Evolutionary conservation across 164 flowering plant species (phyloP).

Genomic region (Berberis thunbergii): DNA sequence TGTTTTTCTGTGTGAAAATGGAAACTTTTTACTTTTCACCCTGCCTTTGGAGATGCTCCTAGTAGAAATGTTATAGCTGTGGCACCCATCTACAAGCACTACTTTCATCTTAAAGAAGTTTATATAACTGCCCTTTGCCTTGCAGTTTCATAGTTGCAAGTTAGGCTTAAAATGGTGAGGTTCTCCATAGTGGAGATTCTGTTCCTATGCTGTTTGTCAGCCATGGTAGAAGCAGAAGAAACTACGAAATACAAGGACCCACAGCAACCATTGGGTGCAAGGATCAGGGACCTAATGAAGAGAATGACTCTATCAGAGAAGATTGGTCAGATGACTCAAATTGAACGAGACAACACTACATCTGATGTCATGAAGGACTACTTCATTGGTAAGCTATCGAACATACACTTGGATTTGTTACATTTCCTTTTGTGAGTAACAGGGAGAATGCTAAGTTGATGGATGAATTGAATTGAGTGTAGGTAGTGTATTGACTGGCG

Average conservation of each 20-base stretch:
- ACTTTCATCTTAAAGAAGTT: not conserved
- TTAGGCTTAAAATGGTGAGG: not conserved
- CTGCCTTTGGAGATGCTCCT: too few relatives aligned
- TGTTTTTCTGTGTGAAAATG: too few relatives aligned
- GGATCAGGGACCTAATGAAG: conserved; percentile 38
- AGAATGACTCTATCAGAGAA: conserved; percentile 67
- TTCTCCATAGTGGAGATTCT: conserved; percentile 14
- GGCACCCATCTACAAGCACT: not conserved
- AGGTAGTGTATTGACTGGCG: conserved; percentile 80
- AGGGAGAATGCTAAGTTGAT: not conserved
- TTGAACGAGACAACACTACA: conserved; percentile 41
- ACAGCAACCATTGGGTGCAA: conserved; percentile 26
- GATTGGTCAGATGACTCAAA: conserved; percentile 72
- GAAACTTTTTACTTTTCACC: too few relatives aligned
- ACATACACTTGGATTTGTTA: not conserved
- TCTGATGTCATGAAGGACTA: conserved; percentile 41
- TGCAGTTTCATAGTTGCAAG: not conserved
- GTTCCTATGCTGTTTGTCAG: conserved; percentile 16
- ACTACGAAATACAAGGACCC: conserved; percentile 53
- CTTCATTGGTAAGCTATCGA: conserved; percentile 43
- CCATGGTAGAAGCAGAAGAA: conserved; percentile 18
- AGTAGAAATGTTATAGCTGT: too few relatives aligned
- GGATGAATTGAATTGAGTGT: not conserved
- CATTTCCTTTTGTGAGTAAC: too few relatives aligned
- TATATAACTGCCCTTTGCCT: not conserved